Base-by-base conservation (phyloP, 2,329 filamentous ascomycete genomes). In the Arthrobotrys entomopaga region DNA sequence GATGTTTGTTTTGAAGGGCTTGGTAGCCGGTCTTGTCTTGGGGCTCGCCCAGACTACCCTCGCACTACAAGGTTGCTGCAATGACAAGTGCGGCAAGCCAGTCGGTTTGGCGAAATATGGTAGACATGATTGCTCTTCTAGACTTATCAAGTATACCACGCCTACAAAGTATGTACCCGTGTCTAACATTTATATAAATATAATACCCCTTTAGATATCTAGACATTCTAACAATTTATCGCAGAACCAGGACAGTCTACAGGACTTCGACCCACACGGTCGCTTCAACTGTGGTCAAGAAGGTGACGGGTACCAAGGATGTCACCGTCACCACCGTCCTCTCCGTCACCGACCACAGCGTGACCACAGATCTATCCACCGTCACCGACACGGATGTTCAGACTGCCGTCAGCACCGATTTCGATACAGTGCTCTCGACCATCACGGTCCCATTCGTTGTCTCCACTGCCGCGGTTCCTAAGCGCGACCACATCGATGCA, bases 71-170 rank as follows among this genome's bases (percentile, higher is more conserved):
- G 24, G 46, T 2, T 65, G 61, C 34, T 73, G 69, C 24, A 63
- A 61, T 6, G 52, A 73, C 13, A 53, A 66, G n/a, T 73, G 69
- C 56, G 69, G 69, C 40, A 66, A 66, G 50, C 15, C 69, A 6
- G 46, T 73, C n/a, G 22, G 29, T 10, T 38, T 66, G 42, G 61
- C 61, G 2, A 66, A 73, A 40, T 42, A 61, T 38, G 61, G 40
- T 8, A 48, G 53, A 40, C 61, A 63, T 40, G 69, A 73, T 46
- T 73, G 69, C 24, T 73, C 69, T 22, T 53, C 61, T 0, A 29
- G 57, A n/a, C 29, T 73, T 13, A 58, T 73, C 26, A 73, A 66
- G 50, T 66, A 61, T 6, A 48, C 61, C 42, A 52, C 42, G 29
- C 61, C 69, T 34, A 66, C 63, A 11, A 58, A 20, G 69, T 73